Base-by-base conservation (phyloP, 495 filamentous ascomycete species). In the Bathelium albidoporum region DNA sequence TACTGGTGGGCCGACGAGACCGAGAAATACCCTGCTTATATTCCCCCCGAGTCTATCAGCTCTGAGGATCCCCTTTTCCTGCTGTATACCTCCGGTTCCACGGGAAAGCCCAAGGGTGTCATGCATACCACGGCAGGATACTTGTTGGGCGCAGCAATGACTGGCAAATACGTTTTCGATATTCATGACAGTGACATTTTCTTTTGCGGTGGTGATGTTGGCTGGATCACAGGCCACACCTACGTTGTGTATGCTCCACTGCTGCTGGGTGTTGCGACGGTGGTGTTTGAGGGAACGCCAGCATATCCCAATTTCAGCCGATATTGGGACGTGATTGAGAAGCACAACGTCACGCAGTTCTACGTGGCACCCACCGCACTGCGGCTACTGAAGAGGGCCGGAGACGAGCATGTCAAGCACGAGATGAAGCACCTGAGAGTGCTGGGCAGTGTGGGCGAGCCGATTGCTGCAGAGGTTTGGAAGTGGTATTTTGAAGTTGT, bases 151-250 rank as follows among this genome's bases (percentile, higher is more conserved):
- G 94, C 93, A 24, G 94, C 95, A 9, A 80, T 86, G 69, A 97
- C 94, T 41, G 95, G 91, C 69, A 99, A 97, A 76, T 97, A 99
- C 71, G 92, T 97, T 61, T 99, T 99, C 72, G 95, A 99, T 73
- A 94, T 99, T 66, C 94, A 99, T 68, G 87, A 91, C 58, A 85
- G 85, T 59, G 94, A 99, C 76, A 83, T 82, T 62, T 97, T 91
- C 80, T 97, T 97, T 83, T 97, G 94, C 70, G 94, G 90, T 74
- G 95, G 95, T 74, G 94, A 99, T 72, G 91, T 99, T 59, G 94
- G 94, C 68, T 99, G 94, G 94, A 97, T 99, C 72, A 97, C 95
- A 53, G 94, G 94, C n/a, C 94, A 99, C 77, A 96, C 94, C 55
- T 99, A 99, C 71, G 94, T 96, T 59, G 93, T 99, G 32, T 99